Evolutionary conservation across 1,284 basidiomycete species (phyloP), one percentile per base, ranked within the genome.

Genomic region (Pisolithus thermaeus): DNA sequence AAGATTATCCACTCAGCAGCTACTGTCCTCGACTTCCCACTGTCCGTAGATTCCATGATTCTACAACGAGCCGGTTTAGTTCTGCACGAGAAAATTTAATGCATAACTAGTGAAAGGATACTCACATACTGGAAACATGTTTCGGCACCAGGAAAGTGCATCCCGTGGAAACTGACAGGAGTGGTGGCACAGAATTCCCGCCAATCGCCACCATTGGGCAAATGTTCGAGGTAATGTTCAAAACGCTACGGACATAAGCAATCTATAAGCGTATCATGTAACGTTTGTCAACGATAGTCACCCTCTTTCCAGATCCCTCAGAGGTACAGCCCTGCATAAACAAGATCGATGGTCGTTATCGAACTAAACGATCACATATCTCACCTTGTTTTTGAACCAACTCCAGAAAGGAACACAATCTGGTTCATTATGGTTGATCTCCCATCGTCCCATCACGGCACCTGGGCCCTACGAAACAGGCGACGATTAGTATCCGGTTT

Each of bases 171-270:
- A 12, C 8, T 5, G 9, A 47, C 44, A 7, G 65, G 62, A 0
- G 61, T 63, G 3, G 61, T 62, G 0, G 65, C 65, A 38, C 63
- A 67, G 39, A 67, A 63, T 7, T 63, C 54, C 22, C 43, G 45
- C 65, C 60, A 62, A 23, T 61, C 49, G 4, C 50, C n/a, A n/a
- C 49, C 44, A 16, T 50, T 6, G 1, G 65, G 65, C 32, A 67
- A 40, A 25, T 62, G 57, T 45, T 52, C 46, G 7, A 63, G 22
- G n/a, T 65, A 54, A 2, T 65, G 58, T 4, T 52, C 52, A 18
- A 64, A 47, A 16, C 49, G 47, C 61, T 63, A 23, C 18, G n/a
- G n/a, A 6, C 2, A 28, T 28, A 28, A 28, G 7, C 5, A n/a
- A 40, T 6, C 1, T 38, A 63, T 35, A 52, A 48, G 30, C 14